These are phyloP conservation scores for Fusarium sp. DNA, from an alignment of 2,329 filamentous ascomycete genomes.

Conservation along the genomic window DNA sequence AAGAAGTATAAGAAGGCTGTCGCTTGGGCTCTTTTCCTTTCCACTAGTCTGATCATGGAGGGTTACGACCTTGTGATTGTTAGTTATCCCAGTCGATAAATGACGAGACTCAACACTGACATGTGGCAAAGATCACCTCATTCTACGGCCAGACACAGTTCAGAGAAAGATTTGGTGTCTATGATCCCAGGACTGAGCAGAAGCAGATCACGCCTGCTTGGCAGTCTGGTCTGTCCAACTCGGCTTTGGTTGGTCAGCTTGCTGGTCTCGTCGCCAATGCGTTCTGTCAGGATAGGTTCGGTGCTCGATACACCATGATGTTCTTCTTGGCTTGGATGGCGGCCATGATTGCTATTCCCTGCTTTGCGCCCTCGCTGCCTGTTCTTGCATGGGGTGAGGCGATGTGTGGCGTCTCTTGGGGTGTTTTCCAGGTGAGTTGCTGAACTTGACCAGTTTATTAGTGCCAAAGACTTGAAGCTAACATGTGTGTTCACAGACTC, in stretches of 20 bases:
- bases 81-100: background rate
- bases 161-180: conserved; percentile 23
- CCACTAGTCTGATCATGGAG: conserved; percentile 44
- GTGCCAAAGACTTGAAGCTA: background rate
- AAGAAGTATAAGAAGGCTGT: conserved; percentile 47
- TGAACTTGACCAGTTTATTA: background rate
- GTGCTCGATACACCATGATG: conserved; percentile 40
- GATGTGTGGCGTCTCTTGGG: conserved; percentile 53
- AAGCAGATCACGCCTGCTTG: conserved; percentile 58
- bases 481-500: conserved; percentile 43
- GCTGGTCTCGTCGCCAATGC: conserved; percentile 58
- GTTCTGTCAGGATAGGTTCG: conserved; percentile 54
- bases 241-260: conserved; percentile 57
- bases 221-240: conserved; percentile 60
- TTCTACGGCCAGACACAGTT: conserved; percentile 34
- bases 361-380: conserved; percentile 50
- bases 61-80: conserved; percentile 54
- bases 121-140: conserved; percentile 9
- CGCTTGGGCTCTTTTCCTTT: conserved; percentile 46
- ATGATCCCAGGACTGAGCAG: conserved; percentile 25
- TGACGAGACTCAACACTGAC: background rate
- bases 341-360: conserved; percentile 23
- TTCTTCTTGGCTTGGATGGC: conserved; percentile 32
- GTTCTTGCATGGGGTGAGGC: conserved; percentile 51
- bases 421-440: conserved; percentile 40